Base-by-base conservation (phyloP, 257 asterid genomes). In the Solanum pinnatisectum region DNA sequence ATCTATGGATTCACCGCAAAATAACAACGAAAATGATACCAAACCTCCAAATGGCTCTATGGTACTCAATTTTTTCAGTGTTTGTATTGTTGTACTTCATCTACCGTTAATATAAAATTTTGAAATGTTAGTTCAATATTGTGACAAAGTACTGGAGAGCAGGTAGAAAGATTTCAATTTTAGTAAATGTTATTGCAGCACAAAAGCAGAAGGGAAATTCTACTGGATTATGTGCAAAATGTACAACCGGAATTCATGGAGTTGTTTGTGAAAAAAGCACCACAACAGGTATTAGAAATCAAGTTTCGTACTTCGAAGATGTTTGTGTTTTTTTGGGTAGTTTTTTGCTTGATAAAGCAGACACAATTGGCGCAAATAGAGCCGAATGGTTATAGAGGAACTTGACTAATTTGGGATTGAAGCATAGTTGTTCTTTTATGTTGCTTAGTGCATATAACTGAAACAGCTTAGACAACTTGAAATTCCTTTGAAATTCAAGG, bases 171-270 rank as follows among this genome's bases (percentile, higher is more conserved):
- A 33, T 86, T 13, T 84, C 59, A 82, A 82, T 5, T 87, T 65
- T 23, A 12, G 32, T 52, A 27, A 36, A 70, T 32, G 10, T 49
- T 32, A 49, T 86, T 86, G 88, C 89, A 96, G 98, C 94, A 94
- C 4, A 94, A 95, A 94, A 94, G 90, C 90, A 94, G 99, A 93
- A 97, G 89, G 90, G 99, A 96, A 8, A 94, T 97, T 90, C 92
- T 97, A 59, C 87, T 97, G 92, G 99, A 97, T 90, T 97, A 97
- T 86, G 99, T 97, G 88, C 98, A 96, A 87, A 96, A 94, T 91
- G 99, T 97, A 76, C 91, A 97, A 90, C 99, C 99, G 67, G 99
- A 96, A 92, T 93, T 97, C 94, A 96, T 97, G 99, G 99, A 97
- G 87, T 78, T 97, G 93, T 97, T 97, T 68, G 92, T 94, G 86